Percentiles rank a stretch among this genome's conserved stretches.
phyloP scores from a whole-genome alignment of 2,329 filamentous ascomycete genomes.

The Ophiostoma novo-ulmi region DNA sequence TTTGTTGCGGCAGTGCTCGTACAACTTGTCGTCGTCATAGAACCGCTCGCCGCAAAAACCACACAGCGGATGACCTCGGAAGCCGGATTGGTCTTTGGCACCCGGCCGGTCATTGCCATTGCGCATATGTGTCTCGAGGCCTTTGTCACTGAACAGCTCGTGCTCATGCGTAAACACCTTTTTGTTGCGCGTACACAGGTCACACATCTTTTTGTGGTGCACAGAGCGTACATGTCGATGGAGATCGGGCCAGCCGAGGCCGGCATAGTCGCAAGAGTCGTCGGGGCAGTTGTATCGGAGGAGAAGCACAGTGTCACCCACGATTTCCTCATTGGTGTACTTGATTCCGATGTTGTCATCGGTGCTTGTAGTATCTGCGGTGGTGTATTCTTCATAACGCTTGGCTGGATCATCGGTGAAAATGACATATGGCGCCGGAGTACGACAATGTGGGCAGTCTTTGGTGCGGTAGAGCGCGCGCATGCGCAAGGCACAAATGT shows the following conservation, averaged over 20 bases:
- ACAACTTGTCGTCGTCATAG: slow-evolving; percentile 94
- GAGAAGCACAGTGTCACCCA: slow-evolving; percentile 81
- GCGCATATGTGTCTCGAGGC: slow-evolving; percentile 81
- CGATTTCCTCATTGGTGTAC: slow-evolving; percentile 83
- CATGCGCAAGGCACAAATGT: slow-evolving; percentile 89
- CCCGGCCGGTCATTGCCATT: slow-evolving; percentile 88
- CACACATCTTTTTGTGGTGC: slow-evolving; percentile 86
- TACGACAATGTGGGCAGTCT: slow-evolving; percentile 90
- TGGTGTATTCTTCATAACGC: slow-evolving; percentile 73
- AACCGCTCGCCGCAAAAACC: slow-evolving; percentile 88
- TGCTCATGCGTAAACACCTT: slow-evolving; percentile 99
- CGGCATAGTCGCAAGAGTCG: slow-evolving; percentile 71
- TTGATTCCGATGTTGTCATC: slow-evolving; percentile 87
- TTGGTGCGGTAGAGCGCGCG: slow-evolving; percentile 94
- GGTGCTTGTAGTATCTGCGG: slow-evolving; percentile 66
- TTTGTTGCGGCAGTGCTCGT: slow-evolving; percentile 84
- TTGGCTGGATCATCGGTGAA: slow-evolving; percentile 84
- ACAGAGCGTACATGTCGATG: slow-evolving; percentile 72
- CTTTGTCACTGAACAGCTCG: slow-evolving; percentile 76
- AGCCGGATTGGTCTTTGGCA: slow-evolving; percentile 85
- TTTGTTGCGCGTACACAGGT: slow-evolving; percentile 87
- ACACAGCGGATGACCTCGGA: slow-evolving; percentile 92
- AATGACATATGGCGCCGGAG: slow-evolving; percentile 73
- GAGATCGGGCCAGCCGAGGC: slow-evolving; percentile 56
- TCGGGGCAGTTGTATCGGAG: slow-evolving; percentile 95